A percentile compares a stretch with the other conserved stretches of the same genome.
Evolutionary conservation across 768 basidiomycete species (phyloP).

Genomic region (Mycena galericulata): DNA sequence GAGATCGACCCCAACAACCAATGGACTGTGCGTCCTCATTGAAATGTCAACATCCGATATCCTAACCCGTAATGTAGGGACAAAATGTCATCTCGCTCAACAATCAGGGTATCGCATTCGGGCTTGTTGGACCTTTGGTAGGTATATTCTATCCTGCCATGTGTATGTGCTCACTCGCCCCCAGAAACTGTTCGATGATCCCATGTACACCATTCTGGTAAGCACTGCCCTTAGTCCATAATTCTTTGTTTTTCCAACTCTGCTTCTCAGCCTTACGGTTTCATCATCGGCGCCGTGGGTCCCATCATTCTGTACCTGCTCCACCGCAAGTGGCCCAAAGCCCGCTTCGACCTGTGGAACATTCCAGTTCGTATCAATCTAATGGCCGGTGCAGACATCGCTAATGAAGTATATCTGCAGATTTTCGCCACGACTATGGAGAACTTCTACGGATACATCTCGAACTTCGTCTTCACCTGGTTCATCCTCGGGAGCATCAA

Average conservation of each 20-base stretch:
- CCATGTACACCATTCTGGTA: conserved; percentile 39
- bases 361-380: conserved; percentile 27
- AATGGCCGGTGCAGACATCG: fast-evolving
- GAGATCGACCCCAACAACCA: conserved; percentile 39
- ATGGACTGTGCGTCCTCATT: conserved; percentile 38
- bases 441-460: conserved; percentile 40
- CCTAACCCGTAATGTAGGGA: too few relatives aligned
- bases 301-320: conserved; percentile 37
- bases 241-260: background rate
- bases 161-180: background rate
- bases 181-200: conserved; percentile 37
- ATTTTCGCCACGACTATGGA: conserved; percentile 40
- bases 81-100: conserved; percentile 41
- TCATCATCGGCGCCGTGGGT: conserved; percentile 37
- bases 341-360: conserved; percentile 38
- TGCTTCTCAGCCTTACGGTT: conserved; percentile 37
- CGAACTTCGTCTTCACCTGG: conserved; percentile 34
- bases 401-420: background rate
- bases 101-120: conserved; percentile 42
- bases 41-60: too few relatives aligned
- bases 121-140: conserved; percentile 38
- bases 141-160: background rate
- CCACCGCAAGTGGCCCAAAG: conserved; percentile 37
- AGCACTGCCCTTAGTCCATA: background rate
- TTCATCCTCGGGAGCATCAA: conserved; percentile 41